Base-by-base conservation (phyloP, 2,329 filamentous ascomycete species). In the Penicillium sp. region DNA sequence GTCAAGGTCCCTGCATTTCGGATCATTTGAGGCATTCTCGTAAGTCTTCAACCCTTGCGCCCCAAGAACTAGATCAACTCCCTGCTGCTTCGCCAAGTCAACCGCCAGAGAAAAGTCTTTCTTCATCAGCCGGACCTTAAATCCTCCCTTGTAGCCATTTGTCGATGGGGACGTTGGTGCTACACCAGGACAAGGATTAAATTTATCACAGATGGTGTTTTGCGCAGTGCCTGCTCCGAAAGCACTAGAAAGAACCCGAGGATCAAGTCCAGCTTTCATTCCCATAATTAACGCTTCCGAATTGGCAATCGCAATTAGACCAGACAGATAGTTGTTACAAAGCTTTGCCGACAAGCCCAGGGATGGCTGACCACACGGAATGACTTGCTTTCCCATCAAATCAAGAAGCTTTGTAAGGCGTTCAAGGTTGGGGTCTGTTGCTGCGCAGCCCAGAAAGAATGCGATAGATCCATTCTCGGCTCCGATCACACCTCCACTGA, bases 211-310 rank as follows among this genome's bases (percentile, higher is more conserved):
- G 41, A 83, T 82, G 0, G 77, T 71, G 55, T 78, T 82, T 62
- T 83, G 80, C 2, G 79, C 81, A 0, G 81, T 83, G 1, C 79
- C 78, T 0, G 79, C 78, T n/a, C 76, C 75, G 58, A 80, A 83
- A 4, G 84, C 78, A 45, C 78, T 78, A 1, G 79, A 76, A 27
- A 86, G 72, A 3, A 82, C 77, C 6, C 78, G 69, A 0, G 83
- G 81, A 58, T 85, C 81, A 55, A 86, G 74, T 0, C 84, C 83
- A 6, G 80, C 77, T 1, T 77, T 72, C 75, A 86, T 86, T 0
- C 83, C 83, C 68, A 86, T 83, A 57, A 85, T 81, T 74, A 86
- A 80, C 1, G 83, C 82, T 67, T 87, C 84, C 0, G 81, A 77
- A 41, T 76, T 78, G 0, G 83, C 83, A 49, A 86, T 83, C 6